phyloP scores from a whole-genome alignment of 2,329 filamentous ascomycete genomes.

The Fusarium neocosmosporiellum region DNA sequence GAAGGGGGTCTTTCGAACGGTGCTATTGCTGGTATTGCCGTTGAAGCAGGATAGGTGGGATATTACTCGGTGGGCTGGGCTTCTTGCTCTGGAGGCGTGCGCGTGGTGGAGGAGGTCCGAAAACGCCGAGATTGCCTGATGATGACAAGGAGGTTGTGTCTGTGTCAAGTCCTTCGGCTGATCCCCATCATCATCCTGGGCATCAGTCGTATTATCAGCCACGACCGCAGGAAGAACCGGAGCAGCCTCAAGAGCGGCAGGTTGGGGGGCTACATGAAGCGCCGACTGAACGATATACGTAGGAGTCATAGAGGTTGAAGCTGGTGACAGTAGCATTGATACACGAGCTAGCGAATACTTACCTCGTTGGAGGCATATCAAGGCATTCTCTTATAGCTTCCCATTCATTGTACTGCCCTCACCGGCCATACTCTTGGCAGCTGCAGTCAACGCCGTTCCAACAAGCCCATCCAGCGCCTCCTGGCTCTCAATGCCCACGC shows the following conservation, averaged over 20 bases:
- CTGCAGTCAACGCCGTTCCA: conserved; percentile 27
- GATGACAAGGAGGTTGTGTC: neutral
- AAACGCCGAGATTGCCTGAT: neutral
- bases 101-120: neutral
- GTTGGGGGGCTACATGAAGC: neutral
- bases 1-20: neutral
- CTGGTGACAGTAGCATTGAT: neutral
- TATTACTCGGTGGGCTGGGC: neutral
- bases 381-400: neutral
- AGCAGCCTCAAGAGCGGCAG: neutral
- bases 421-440: neutral
- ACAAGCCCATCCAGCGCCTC: conserved; percentile 42
- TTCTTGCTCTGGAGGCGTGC: conserved; percentile 1
- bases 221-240: neutral
- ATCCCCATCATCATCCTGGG: neutral
- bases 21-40: neutral
- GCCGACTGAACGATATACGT: neutral
- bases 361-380: neutral
- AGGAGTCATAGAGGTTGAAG: neutral
- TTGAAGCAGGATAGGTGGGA: neutral
- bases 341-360: neutral
- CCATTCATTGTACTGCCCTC: neutral
- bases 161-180: neutral
- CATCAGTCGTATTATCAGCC: neutral
- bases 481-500: conserved; percentile 56